Evolutionary conservation across 768 basidiomycete species (phyloP).

Genomic region (Lactarius sp.): DNA sequence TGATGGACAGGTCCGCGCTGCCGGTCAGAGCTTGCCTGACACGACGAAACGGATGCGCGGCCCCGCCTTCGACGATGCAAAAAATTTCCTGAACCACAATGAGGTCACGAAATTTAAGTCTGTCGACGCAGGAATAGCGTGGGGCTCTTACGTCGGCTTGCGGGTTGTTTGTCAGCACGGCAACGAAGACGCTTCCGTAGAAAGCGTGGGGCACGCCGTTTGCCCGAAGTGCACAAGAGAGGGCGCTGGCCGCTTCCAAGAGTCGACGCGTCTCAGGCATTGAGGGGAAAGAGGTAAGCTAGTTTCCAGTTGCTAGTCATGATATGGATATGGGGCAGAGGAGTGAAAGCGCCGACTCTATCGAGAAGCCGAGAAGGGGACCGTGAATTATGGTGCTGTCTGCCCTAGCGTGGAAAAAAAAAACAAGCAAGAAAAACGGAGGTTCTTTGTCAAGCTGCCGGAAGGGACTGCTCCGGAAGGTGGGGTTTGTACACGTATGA

Average conservation of each 20-base stretch:
- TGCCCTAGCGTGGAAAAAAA: constrained; percentile 14
- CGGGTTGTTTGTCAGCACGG: constrained; percentile 59
- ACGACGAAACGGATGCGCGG: constrained; percentile 67
- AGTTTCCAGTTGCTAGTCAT: constrained; percentile 46
- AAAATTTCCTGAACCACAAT: constrained; percentile 60
- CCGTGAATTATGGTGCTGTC: constrained; percentile 6
- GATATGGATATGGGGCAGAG: constrained; percentile 36
- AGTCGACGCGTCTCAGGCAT: constrained; percentile 74
- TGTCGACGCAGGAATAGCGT: constrained; percentile 8
- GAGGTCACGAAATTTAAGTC: constrained; percentile 9
- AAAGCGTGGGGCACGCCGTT: constrained; percentile 72
- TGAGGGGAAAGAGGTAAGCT: constrained; percentile 29
- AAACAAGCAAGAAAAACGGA: constrained; percentile 7
- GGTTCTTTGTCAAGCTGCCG: constrained; percentile 18
- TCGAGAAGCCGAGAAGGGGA: constrained; percentile 21
- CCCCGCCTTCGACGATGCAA: constrained; percentile 77
- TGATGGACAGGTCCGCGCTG: constrained; percentile 58
- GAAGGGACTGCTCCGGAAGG: constrained; percentile 17
- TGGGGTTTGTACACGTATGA: constrained; percentile 23
- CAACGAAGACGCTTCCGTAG: constrained; percentile 68
- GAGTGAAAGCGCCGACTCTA: constrained; percentile 21
- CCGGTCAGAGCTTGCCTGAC: constrained; percentile 70
- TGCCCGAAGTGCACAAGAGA: constrained; percentile 58
- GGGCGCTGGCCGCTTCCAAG: constrained; percentile 69
- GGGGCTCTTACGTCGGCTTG: constrained; percentile 55